Percentiles rank a stretch among this genome's conserved stretches.
phyloP scores from a whole-genome alignment of 129 eudicot species.

The Artemisia argyi region DNA sequence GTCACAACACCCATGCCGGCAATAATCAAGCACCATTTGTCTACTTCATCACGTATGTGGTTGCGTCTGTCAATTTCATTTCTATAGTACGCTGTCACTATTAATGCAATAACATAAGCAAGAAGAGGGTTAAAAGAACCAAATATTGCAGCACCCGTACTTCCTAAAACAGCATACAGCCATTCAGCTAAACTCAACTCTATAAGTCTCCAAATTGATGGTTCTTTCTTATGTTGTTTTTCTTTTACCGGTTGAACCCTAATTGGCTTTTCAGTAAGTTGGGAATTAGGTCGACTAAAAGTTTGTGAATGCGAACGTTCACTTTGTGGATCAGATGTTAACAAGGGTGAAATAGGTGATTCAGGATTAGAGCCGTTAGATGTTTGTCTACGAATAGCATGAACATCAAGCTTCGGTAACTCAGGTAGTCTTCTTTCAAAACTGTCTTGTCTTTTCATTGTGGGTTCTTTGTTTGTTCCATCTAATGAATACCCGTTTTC shows the following conservation, averaged over 20 bases:
- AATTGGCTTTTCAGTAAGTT: conserved; percentile 48
- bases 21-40: conserved; percentile 90
- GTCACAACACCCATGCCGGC: conserved; percentile 94
- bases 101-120: conserved; percentile 79
- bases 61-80: conserved; percentile 33
- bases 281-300: conserved; percentile 84
- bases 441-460: conserved; percentile 90
- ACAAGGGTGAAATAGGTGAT: conserved; percentile 92
- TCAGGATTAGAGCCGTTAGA: conserved; percentile 87
- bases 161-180: conserved; percentile 95
- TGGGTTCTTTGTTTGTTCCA: conserved; percentile 65
- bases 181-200: conserved; percentile 97
- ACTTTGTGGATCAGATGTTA: conserved; percentile 90
- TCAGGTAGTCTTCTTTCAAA: conserved; percentile 92
- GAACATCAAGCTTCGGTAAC: conserved; percentile 85
- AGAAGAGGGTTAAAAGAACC: conserved; percentile 95
- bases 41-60: conserved; percentile 60
- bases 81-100: conserved; percentile 76
- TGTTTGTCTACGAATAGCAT: conserved; percentile 55
- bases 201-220: conserved; percentile 92
- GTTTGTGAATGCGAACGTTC: conserved; percentile 97
- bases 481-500: conserved; percentile 68
- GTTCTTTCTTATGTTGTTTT: conserved; percentile 49
- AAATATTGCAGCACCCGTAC: conserved; percentile 89
- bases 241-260: conserved; percentile 46